Evolutionary conservation across 257 asterid species (phyloP).

Genomic region (Scutellaria baicalensis): DNA sequence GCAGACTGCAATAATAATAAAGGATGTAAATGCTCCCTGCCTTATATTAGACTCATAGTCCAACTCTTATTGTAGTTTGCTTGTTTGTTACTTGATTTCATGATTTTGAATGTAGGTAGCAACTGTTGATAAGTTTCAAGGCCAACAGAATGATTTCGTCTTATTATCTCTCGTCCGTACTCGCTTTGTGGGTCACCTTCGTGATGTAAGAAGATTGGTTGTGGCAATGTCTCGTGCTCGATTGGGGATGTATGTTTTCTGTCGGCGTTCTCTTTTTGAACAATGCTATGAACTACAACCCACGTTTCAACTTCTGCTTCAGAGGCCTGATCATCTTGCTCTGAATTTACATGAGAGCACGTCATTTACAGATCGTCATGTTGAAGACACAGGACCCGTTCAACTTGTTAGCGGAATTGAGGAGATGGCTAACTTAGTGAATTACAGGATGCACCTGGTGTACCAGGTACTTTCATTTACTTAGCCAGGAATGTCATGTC

Average conservation of each 20-base stretch:
- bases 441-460: conserved; percentile 64
- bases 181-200: conserved; percentile 99
- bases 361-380: conserved; percentile 64
- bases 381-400: conserved; percentile 60
- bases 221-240: conserved; percentile 99
- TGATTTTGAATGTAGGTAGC: conserved; percentile 51
- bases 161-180: conserved; percentile 88
- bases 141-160: conserved; percentile 91
- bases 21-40: not conserved
- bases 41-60: not conserved
- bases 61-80: not conserved
- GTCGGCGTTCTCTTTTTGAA: conserved; percentile 91
- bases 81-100: conserved; percentile 9
- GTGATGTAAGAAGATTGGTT: conserved; percentile 95
- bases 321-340: conserved; percentile 76
- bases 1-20: not conserved
- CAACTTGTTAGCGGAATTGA: conserved; percentile 61
- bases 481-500: not conserved
- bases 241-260: conserved; percentile 84
- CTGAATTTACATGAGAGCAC: conserved; percentile 61
- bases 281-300: conserved; percentile 97
- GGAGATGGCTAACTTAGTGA: conserved; percentile 76
- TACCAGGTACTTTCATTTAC: conserved; percentile 51
- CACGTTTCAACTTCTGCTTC: conserved; percentile 74
- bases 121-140: conserved; percentile 98